Base-by-base conservation (phyloP, 2,329 filamentous ascomycete genomes). In the Fonsecaea pugnacius region DNA sequence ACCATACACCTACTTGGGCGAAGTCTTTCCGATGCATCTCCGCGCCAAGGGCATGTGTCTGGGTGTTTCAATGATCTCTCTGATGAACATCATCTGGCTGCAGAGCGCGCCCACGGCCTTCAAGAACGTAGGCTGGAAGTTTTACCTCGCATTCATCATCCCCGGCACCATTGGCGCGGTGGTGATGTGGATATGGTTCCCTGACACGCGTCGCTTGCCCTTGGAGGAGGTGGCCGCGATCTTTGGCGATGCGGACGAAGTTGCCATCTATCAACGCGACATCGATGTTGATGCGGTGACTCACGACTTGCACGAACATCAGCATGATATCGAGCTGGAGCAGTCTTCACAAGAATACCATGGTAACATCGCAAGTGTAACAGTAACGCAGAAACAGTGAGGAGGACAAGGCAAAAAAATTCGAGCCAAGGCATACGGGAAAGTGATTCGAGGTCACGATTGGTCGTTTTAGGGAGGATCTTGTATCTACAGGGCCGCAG, bases 1-100 rank as follows among this genome's bases (percentile, higher is more conserved):
- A 0, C 79, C 80, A 71, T 81, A 79, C 59, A 72, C 79, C 21
- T 80, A 80, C 60, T 74, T 79, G 12, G 75, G 76, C 1, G 79
- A 81, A 68, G 80, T 81, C 10, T 80, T 79, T 69, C 79, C 78
- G 2, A 80, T 73, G 24, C 73, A 77, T 63, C 67, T 78, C 12
- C 73, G 77, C 3, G 71, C 72, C 3, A 67, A 67, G 52, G 65
- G 65, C 2, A 58, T 67, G 2, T 62, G 57, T 54, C 50, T 78
- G 33, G 75, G 77, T 0, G 40, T 46, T 14, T 4, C 40, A 4
- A 46, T 4, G 4, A 6, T 46, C 16, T 4, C 40, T 46, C 21
- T 46, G 12, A 46, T 21, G 16, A 46, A 46, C 40, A 4, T 46
- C 21, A 46, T 46, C 21, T 46, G 40, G 40, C 40, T 46, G 4